These are phyloP conservation scores for Trametes cubensis DNA, from an alignment of 768 basidiomycete species.

Conservation along the genomic window DNA sequence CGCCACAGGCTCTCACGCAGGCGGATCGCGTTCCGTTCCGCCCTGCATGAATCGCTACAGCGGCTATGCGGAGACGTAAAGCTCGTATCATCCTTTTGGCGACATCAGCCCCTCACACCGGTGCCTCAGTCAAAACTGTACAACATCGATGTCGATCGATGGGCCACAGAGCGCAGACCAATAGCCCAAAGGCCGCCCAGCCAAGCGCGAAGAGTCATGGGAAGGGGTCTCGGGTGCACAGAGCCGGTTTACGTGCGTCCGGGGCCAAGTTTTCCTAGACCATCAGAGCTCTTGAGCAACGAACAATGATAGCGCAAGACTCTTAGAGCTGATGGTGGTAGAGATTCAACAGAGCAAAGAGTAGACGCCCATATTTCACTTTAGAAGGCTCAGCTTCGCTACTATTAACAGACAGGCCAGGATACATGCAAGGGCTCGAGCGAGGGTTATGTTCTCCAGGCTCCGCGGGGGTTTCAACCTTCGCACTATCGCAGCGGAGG, in stretches of 20 bases:
- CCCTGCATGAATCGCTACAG: not conserved
- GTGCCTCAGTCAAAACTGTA: not conserved
- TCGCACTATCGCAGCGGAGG: no score
- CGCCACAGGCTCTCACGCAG: slow-evolving; percentile 12
- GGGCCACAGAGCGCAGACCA: slow-evolving; percentile 2
- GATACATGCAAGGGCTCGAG: not conserved
- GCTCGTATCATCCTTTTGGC: slow-evolving; percentile 16
- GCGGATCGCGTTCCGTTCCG: slow-evolving; percentile 12
- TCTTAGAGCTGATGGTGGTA: not conserved
- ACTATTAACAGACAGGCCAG: no score
- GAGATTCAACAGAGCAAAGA: not conserved
- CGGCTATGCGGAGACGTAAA: slow-evolving; percentile 18
- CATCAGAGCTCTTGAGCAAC: not conserved
- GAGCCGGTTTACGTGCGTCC: slow-evolving; percentile 4
- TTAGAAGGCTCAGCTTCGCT: no score
- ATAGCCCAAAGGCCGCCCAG: slow-evolving; percentile 11
- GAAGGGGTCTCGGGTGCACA: not conserved
- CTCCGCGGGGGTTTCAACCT: not conserved
- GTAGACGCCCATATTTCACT: no score
- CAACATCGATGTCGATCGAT: slow-evolving; percentile 18
- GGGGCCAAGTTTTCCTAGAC: not conserved
- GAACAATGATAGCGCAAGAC: not conserved
- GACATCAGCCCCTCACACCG: slow-evolving; percentile 7
- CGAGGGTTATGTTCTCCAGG: not conserved
- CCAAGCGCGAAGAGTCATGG: slow-evolving; percentile 12